Conservation (phyloP, 1,284 basidiomycete genomes). For the Agroathelia rolfsii region DNA sequence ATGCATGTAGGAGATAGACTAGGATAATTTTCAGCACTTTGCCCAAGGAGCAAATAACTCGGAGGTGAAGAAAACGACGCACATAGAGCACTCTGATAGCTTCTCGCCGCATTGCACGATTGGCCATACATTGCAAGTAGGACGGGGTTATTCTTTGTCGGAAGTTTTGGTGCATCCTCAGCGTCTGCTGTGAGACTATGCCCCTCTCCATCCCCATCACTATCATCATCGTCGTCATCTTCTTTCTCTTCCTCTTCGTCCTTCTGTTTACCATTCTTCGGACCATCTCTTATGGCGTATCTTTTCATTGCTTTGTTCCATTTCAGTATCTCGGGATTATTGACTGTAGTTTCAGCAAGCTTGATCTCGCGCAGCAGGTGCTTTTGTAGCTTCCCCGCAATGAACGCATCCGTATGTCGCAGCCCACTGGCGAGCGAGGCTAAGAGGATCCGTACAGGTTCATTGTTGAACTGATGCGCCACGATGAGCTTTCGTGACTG, state of each 20-base stretch:
- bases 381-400: conserved; percentile 70
- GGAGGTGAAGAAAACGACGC: conserved; percentile 22
- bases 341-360: conserved; percentile 50
- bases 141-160: conserved; percentile 68
- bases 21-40: conserved; percentile 2
- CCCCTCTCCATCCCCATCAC: conserved; percentile 11
- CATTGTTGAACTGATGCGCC: conserved; percentile 70
- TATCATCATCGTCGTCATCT: conserved; percentile 22
- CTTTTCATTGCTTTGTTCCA: conserved; percentile 49
- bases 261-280: neutral
- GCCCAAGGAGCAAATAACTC: conserved; percentile 3
- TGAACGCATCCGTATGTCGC: conserved; percentile 62
- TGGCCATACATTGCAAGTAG: conserved; percentile 80
- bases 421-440: conserved; percentile 62
- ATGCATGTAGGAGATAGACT: conserved; percentile 88
- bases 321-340: conserved; percentile 45
- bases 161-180: conserved; percentile 28
- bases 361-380: conserved; percentile 72
- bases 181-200: conserved; percentile 21
- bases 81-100: conserved; percentile 89
- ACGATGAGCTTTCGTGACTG: conserved; percentile 66
- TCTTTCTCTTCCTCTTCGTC: conserved; percentile 16
- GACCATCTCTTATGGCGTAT: conserved; percentile 28
- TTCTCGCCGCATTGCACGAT: conserved; percentile 75
- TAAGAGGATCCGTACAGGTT: conserved; percentile 66